A percentile compares a stretch with the other conserved stretches of the same genome.
These are phyloP conservation scores for Ustilago vetiveriae DNA, from an alignment of 1,284 basidiomycete genomes.

Conservation along the genomic window DNA sequence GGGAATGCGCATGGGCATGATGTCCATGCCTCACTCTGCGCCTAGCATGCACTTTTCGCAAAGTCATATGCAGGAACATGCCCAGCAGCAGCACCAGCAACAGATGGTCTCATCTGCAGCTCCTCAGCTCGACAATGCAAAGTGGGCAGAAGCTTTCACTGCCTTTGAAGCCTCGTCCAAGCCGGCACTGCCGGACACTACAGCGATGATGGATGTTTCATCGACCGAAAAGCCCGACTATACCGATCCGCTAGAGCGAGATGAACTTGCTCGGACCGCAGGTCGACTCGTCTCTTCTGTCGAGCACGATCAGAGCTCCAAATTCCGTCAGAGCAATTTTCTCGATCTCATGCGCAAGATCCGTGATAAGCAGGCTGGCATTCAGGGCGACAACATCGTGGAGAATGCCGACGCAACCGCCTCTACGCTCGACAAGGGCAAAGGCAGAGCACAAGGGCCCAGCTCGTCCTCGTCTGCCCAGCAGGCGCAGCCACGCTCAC, in stretches of 20 bases:
- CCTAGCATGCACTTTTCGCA: constrained; percentile 18
- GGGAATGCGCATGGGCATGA: constrained; percentile 31
- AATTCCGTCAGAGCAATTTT: constrained; percentile 88
- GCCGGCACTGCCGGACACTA: not conserved
- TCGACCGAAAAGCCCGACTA: constrained; percentile 21
- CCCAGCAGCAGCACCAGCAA: constrained; percentile 5
- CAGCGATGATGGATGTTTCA: constrained; percentile 8
- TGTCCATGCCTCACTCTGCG: constrained; percentile 18
- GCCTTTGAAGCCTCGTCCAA: constrained; percentile 41
- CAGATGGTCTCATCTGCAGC: constrained; percentile 15
- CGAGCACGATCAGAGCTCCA: constrained; percentile 75
- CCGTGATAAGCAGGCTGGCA: constrained; percentile 81
- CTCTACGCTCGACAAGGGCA: constrained; percentile 35
- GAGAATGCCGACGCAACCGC: constrained; percentile 26
- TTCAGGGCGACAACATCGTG: constrained; percentile 83
- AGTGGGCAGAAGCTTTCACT: constrained; percentile 63
- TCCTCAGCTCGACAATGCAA: constrained; percentile 37
- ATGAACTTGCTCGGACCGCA: constrained; percentile 67
- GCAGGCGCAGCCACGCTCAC: constrained; percentile 22
- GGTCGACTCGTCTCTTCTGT: constrained; percentile 67
- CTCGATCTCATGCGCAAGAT: constrained; percentile 86
- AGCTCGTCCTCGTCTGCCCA: not conserved
- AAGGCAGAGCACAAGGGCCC: constrained; percentile 45
- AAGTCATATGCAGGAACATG: constrained; percentile 22
- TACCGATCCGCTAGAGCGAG: constrained; percentile 49